These are phyloP conservation scores for Penicillium arizonense DNA, from an alignment of 495 filamentous ascomycete species.

Conservation along the genomic window DNA sequence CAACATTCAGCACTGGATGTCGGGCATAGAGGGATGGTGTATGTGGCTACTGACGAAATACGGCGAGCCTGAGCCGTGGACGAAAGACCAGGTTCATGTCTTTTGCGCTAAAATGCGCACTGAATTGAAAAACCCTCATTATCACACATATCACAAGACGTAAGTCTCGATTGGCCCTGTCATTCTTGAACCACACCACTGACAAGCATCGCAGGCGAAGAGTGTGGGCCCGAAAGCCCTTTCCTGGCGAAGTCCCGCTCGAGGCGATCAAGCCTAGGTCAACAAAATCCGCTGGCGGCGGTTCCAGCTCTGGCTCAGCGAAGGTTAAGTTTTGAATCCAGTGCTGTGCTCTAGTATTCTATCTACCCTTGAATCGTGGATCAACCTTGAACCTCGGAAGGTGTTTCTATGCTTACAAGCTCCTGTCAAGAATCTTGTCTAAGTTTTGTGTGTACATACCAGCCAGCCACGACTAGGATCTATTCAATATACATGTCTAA, in stretches of 20 bases:
- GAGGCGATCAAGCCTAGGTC: conserved; percentile 1
- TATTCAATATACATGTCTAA: neutral
- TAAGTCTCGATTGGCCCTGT: neutral
- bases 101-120: conserved; percentile 17
- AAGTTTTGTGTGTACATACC: neutral
- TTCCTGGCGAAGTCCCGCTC: conserved; percentile 5
- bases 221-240: conserved; percentile 23
- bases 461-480: neutral
- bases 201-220: conserved; percentile 9
- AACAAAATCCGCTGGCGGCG: neutral
- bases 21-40: conserved; percentile 24
- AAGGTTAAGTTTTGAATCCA: neutral
- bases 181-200: neutral
- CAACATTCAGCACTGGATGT: conserved; percentile 56
- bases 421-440: neutral
- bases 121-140: conserved; percentile 20
- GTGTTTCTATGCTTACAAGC: neutral
- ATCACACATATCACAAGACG: conserved; percentile 18
- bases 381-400: no score
- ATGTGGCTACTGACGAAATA: conserved; percentile 28
- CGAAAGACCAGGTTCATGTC: conserved; percentile 23
- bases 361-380: neutral
- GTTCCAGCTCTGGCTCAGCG: neutral
- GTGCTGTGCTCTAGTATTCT: neutral
- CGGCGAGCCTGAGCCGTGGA: conserved; percentile 22